phyloP scores from a whole-genome alignment of 306 rosid genomes.

The Dalbergia oliveri region DNA sequence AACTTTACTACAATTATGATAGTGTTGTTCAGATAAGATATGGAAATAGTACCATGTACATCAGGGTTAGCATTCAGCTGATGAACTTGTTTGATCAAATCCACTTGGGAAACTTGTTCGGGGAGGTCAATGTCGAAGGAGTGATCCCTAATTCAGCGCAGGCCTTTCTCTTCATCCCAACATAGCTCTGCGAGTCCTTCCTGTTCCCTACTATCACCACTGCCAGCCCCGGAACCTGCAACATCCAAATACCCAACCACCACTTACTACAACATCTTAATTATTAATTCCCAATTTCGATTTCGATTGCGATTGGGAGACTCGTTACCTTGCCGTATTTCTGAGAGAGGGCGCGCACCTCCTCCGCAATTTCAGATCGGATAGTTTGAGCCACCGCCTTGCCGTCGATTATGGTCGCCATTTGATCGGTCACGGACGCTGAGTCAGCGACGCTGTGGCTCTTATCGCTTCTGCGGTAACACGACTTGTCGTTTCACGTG shows the following conservation, averaged over 20 bases:
- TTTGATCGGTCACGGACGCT: slow-evolving; percentile 40
- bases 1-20: background rate
- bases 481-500: background rate
- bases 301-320: background rate
- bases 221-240: slow-evolving; percentile 90
- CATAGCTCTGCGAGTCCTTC: slow-evolving; percentile 91
- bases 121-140: slow-evolving; percentile 83
- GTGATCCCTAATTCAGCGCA: slow-evolving; percentile 88
- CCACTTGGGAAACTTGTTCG: slow-evolving; percentile 70
- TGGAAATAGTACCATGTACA: slow-evolving; percentile 65
- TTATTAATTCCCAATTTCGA: background rate
- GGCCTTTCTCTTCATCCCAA: slow-evolving; percentile 86
- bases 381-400: slow-evolving; percentile 77
- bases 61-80: slow-evolving; percentile 74
- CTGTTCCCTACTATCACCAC: slow-evolving; percentile 89
- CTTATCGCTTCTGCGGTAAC: background rate
- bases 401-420: slow-evolving; percentile 87
- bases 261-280: background rate
- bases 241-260: background rate
- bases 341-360: slow-evolving; percentile 64
- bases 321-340: slow-evolving; percentile 76
- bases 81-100: slow-evolving; percentile 68
- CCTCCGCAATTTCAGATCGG: slow-evolving; percentile 79
- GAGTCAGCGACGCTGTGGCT: background rate
- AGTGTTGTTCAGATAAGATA: background rate